Conservation (phyloP, 148 eudicot species). For the Rhododendron ferrugineum region DNA sequence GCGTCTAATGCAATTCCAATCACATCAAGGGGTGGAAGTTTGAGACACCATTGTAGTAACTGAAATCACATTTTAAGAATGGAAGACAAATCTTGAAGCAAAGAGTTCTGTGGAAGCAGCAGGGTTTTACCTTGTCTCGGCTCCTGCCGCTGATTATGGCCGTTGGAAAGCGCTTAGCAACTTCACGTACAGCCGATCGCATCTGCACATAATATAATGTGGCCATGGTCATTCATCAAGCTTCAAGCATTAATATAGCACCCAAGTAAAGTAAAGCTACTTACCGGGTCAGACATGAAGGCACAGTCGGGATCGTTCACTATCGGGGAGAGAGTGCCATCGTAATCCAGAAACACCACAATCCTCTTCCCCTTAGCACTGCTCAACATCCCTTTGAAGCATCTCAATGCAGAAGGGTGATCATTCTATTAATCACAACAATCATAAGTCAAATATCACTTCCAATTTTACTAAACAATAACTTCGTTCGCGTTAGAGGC, state of each 20-base stretch:
- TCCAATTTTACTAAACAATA: background rate
- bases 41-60: background rate
- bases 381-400: conserved; percentile 50
- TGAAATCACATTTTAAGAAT: background rate
- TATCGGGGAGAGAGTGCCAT: conserved; percentile 88
- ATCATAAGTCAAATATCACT: background rate
- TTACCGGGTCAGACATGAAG: conserved; percentile 76
- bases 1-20: background rate
- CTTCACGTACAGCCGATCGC: conserved; percentile 68
- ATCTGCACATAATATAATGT: conserved; percentile 35
- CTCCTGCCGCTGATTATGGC: conserved; percentile 93
- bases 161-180: conserved; percentile 65
- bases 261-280: background rate
- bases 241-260: background rate
- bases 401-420: conserved; percentile 70
- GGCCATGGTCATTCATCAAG: background rate
- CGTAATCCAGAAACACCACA: conserved; percentile 82
- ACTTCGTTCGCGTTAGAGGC: background rate
- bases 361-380: conserved; percentile 51
- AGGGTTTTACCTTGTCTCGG: conserved; percentile 50
- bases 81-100: background rate
- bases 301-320: conserved; percentile 79
- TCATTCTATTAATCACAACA: conserved; percentile 36
- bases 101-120: background rate
- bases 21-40: background rate